Evolutionary conservation across 2,329 filamentous ascomycete genomes (phyloP).

Genomic region (Trichoderma atrobrunneum): DNA sequence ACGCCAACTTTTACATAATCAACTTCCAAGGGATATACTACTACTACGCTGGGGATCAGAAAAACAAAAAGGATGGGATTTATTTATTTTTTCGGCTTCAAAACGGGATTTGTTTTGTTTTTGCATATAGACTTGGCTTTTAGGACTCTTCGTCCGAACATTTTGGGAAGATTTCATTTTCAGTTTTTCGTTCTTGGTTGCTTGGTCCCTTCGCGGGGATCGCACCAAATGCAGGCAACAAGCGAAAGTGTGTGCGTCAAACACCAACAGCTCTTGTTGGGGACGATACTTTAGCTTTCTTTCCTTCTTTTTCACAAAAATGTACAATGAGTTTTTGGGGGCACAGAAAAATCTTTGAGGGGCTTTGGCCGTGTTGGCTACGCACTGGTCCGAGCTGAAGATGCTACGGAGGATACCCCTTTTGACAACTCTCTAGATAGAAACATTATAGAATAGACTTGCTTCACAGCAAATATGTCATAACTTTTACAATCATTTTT

Average conservation of each 20-base stretch:
- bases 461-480: constrained; percentile 16
- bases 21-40: constrained; percentile 20
- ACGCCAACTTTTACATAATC: neutral
- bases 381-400: constrained; percentile 34
- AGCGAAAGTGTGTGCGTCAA: neutral
- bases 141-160: constrained; percentile 17
- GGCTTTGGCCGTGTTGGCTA: constrained; percentile 24
- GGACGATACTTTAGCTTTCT: neutral
- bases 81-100: neutral
- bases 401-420: constrained; percentile 30
- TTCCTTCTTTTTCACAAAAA: neutral
- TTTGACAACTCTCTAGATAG: constrained; percentile 15
- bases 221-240: neutral
- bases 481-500: neutral
- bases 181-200: constrained; percentile 15
- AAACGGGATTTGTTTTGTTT: neutral
- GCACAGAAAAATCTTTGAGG: constrained; percentile 20
- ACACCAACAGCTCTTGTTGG: constrained; percentile 11
- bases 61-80: constrained; percentile 1
- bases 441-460: constrained; percentile 17
- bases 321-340: constrained; percentile 17
- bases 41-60: constrained; percentile 21
- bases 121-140: constrained; percentile 23
- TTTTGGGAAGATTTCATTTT: constrained; percentile 18
- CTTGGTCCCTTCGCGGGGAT: constrained; percentile 16